Base-by-base conservation (phyloP, 306 rosid species). In the Dryas octopetala region DNA sequence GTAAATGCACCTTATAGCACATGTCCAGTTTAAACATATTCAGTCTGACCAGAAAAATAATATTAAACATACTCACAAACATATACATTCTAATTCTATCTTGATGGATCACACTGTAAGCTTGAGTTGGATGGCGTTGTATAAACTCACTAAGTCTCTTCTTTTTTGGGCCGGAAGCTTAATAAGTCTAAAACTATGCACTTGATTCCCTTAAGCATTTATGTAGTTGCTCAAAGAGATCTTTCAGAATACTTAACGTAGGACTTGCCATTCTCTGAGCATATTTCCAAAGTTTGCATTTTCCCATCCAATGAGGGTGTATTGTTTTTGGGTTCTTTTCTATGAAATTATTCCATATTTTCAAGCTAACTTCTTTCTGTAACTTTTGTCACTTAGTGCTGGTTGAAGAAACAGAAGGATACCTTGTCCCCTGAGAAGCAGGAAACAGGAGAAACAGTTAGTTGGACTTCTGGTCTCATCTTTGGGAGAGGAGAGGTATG, bases 341-440 rank as follows among this genome's bases (percentile, higher is more conserved):
- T 41, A 48, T 2, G 1, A 1, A 54, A 51, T 8, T 43, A 26
- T 17, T 45, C 17, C 49, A 26, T 50, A 13, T 49, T 14, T 14
- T 7, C 12, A 46, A 75, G 44, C 44, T 28, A 8, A 58, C 57
- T 60, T 74, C 57, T 65, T 41, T 77, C 19, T 71, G 41, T 76
- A 53, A 70, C n/a, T 54, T 59, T 81, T 50, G 53, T 76, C 66
- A 41, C 41, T 85, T 66, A 95, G 99, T 95, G 99, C 88, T 95
- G 99, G 98, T 82, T 95, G 93, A 95, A 95, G 96, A 95, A 91
- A 74, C 97, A 95, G 80, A 91, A 86, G 86, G 97, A 95, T 70
- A 76, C 79, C 72, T 83, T 90, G 81, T 83, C 87, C 68, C 98
- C 98, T 68, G 88, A 86, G 52, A 81, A 70, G 64, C 95, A 88